Evolutionary conservation across 2,329 filamentous ascomycete species (phyloP).

Genomic region (Xylariaceae sp.): DNA sequence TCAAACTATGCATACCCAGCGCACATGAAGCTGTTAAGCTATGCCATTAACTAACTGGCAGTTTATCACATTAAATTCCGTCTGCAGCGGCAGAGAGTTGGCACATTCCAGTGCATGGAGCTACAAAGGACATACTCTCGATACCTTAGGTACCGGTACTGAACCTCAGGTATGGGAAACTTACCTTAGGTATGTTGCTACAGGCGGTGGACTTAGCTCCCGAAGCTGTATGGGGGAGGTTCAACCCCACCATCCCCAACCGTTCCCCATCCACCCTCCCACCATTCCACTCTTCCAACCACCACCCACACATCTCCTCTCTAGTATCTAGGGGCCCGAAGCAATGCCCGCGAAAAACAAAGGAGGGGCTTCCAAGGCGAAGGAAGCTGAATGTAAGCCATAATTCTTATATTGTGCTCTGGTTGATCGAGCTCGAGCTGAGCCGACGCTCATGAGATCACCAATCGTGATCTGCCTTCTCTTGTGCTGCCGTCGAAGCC

Average conservation of each 20-base stretch:
- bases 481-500: constrained; percentile 8
- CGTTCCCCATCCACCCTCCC: constrained; percentile 19
- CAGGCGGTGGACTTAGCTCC: neutral
- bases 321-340: constrained; percentile 22
- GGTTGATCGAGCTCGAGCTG: constrained; percentile 12
- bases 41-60: too few relatives aligned
- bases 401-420: constrained; percentile 8
- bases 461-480: neutral
- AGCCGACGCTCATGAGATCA: neutral
- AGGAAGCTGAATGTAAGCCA: constrained; percentile 37
- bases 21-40: too few relatives aligned
- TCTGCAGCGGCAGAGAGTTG: too few relatives aligned
- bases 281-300: constrained; percentile 1
- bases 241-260: constrained; percentile 8
- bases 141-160: too few relatives aligned
- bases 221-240: neutral
- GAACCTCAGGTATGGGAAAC: too few relatives aligned
- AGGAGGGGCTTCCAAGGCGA: constrained; percentile 35
- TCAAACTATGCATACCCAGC: too few relatives aligned
- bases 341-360: constrained; percentile 43
- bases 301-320: neutral
- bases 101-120: too few relatives aligned
- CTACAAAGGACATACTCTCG: too few relatives aligned
- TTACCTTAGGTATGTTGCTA: neutral
- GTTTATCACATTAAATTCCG: too few relatives aligned